Evolutionary conservation across 1,284 basidiomycete genomes (phyloP).

Genomic region (Somion occarium): DNA sequence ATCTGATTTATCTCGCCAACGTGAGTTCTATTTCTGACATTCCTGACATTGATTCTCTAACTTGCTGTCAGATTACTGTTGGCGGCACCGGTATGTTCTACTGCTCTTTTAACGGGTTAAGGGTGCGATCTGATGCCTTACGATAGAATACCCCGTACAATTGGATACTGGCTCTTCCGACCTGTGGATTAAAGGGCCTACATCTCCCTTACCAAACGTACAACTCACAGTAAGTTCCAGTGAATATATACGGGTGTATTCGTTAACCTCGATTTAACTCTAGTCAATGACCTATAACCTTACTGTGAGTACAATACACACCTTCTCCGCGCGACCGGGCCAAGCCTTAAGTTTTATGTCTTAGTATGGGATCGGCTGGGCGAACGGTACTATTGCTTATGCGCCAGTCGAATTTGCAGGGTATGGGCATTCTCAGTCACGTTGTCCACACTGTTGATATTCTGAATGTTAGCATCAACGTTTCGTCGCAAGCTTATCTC

Average conservation of each 20-base stretch:
- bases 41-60: not conserved
- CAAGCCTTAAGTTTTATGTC: not conserved
- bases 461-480: slow-evolving; percentile 44
- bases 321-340: not conserved
- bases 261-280: not conserved
- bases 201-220: slow-evolving; percentile 47
- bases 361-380: slow-evolving; percentile 79
- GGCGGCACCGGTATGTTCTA: slow-evolving; percentile 49
- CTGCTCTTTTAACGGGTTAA: too few species aligned
- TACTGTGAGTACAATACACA: slow-evolving; percentile 39
- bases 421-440: slow-evolving; percentile 32
- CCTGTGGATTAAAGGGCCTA: slow-evolving; percentile 62
- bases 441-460: slow-evolving; percentile 4
- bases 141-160: slow-evolving; percentile 60
- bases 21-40: slow-evolving; percentile 36
- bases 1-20: slow-evolving; percentile 72
- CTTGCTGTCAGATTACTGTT: slow-evolving; percentile 50
- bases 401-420: slow-evolving; percentile 63
- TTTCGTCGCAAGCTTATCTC: slow-evolving; percentile 64
- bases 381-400: slow-evolving; percentile 56
- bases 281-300: slow-evolving; percentile 49
- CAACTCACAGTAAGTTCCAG: slow-evolving; percentile 43
- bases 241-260: not conserved
- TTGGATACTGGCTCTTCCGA: slow-evolving; percentile 81
- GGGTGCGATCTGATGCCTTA: too few species aligned